A percentile compares a stretch with the other conserved stretches of the same genome.
phyloP scores from a whole-genome alignment of 2,329 filamentous ascomycete genomes.

The Colletotrichum orbiculare region DNA sequence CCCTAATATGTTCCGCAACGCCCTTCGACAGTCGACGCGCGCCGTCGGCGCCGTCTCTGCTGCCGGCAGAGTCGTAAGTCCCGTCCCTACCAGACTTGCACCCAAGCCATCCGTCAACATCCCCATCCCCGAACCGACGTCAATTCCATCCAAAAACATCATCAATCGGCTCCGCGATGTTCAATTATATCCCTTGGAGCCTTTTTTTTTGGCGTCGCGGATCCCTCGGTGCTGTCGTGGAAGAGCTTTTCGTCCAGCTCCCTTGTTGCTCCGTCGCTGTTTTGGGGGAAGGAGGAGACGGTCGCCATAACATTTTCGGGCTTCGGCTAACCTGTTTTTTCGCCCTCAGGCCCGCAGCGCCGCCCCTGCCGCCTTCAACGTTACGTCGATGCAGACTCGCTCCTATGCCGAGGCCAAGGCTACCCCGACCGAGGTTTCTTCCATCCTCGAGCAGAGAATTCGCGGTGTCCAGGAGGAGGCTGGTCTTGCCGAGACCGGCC shows the following conservation, averaged over 20 bases:
- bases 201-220: conserved; percentile 54
- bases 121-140: conserved; percentile 49
- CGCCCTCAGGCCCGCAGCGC: conserved; percentile 82
- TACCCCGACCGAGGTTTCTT: conserved; percentile 96
- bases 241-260: conserved; percentile 50
- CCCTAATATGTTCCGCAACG: conserved; percentile 94
- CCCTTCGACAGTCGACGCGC: conserved; percentile 96
- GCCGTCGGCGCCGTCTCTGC: conserved; percentile 94
- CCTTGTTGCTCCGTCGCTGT: conserved; percentile 44
- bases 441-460: conserved; percentile 99
- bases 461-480: conserved; percentile 98
- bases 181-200: conserved; percentile 46
- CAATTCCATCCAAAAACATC: conserved; percentile 59
- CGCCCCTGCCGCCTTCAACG: conserved; percentile 81
- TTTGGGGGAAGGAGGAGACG: conserved; percentile 33
- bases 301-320: conserved; percentile 52
- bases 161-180: conserved; percentile 52
- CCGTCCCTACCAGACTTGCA: conserved; percentile 13
- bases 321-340: conserved; percentile 66
- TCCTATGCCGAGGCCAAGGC: conserved; percentile 95
- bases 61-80: conserved; percentile 93
- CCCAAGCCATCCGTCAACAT: conserved; percentile 42
- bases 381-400: conserved; percentile 78
- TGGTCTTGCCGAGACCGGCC: conserved; percentile 96
- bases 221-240: conserved; percentile 31